These are phyloP conservation scores for Ogataea hybrid DNA, from an alignment of 1,139 yeast species.

Conservation along the genomic window DNA sequence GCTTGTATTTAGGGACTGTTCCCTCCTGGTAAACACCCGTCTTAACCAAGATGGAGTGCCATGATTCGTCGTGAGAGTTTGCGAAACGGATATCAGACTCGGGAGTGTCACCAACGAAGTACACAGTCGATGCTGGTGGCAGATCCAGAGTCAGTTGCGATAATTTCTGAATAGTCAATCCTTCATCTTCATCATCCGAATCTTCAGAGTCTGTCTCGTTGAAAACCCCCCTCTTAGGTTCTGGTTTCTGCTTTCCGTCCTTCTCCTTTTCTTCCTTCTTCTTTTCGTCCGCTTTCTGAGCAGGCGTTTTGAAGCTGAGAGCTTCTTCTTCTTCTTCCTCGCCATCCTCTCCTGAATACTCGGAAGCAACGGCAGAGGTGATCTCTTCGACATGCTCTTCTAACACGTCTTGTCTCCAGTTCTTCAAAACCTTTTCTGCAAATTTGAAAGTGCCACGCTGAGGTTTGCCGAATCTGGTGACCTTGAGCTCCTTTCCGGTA, in stretches of 20 bases:
- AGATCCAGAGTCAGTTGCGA: conserved; percentile 47
- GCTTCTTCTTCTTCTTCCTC: conserved; percentile 17
- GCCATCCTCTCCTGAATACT: conserved; percentile 28
- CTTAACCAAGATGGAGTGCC: conserved; percentile 82
- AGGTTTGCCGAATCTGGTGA: conserved; percentile 81
- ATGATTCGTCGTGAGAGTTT: conserved; percentile 76
- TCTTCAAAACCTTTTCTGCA: conserved; percentile 70
- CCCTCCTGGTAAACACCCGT: conserved; percentile 87
- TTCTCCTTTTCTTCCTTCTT: neutral
- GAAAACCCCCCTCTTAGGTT: conserved; percentile 18
- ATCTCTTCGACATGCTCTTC: conserved; percentile 67
- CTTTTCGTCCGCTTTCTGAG: neutral
- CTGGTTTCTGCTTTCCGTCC: neutral
- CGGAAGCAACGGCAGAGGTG: conserved; percentile 39
- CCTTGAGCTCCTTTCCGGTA: conserved; percentile 74
- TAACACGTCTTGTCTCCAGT: conserved; percentile 76
- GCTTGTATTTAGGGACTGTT: conserved; percentile 72
- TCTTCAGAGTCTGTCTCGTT: conserved; percentile 32
- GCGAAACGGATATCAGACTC: conserved; percentile 88
- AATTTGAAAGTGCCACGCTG: conserved; percentile 79
- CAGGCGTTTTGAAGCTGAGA: conserved; percentile 16
- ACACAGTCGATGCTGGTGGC: conserved; percentile 83
- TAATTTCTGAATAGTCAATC: conserved; percentile 39
- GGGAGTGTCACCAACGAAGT: conserved; percentile 92
- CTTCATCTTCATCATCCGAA: conserved; percentile 37